phyloP scores from a whole-genome alignment of 257 asterid genomes.

The Plectranthus barbatus region DNA sequence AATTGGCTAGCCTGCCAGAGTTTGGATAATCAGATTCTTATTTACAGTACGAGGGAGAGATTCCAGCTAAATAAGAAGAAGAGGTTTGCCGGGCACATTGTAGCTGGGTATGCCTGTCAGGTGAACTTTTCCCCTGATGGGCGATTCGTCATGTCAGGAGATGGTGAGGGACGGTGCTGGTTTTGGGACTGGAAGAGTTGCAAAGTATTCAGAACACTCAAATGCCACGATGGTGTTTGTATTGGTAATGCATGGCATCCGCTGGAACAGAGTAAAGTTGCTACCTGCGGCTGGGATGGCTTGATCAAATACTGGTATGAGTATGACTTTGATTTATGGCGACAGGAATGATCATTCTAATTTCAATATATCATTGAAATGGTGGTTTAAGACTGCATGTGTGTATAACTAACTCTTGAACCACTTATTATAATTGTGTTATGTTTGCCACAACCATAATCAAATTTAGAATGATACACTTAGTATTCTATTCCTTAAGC shows the following conservation, averaged over 20 bases:
- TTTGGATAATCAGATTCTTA: conserved; percentile 97
- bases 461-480: neutral
- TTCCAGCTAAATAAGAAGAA: conserved; percentile 97
- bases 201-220: conserved; percentile 88
- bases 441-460: neutral
- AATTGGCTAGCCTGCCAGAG: conserved; percentile 99
- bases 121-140: conserved; percentile 99
- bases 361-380: too few relatives aligned
- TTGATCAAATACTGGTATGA: conserved; percentile 94
- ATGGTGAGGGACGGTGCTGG: conserved; percentile 98
- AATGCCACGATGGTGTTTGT: conserved; percentile 95
- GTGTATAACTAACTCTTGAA: too few relatives aligned
- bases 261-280: conserved; percentile 96
- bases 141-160: conserved; percentile 92
- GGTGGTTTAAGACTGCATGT: too few relatives aligned
- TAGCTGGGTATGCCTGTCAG: conserved; percentile 97
- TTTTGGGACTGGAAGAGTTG: conserved; percentile 99
- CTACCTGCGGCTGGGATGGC: conserved; percentile 99
- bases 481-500: neutral
- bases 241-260: conserved; percentile 97
- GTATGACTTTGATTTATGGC: conserved; percentile 18
- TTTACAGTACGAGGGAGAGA: conserved; percentile 87
- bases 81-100: conserved; percentile 96
- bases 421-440: neutral
- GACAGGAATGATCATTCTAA: neutral